A percentile compares a stretch with the other conserved stretches of the same genome.
phyloP scores from a whole-genome alignment of 2,329 filamentous ascomycete genomes.

The Pseudogymnoascus sp. region DNA sequence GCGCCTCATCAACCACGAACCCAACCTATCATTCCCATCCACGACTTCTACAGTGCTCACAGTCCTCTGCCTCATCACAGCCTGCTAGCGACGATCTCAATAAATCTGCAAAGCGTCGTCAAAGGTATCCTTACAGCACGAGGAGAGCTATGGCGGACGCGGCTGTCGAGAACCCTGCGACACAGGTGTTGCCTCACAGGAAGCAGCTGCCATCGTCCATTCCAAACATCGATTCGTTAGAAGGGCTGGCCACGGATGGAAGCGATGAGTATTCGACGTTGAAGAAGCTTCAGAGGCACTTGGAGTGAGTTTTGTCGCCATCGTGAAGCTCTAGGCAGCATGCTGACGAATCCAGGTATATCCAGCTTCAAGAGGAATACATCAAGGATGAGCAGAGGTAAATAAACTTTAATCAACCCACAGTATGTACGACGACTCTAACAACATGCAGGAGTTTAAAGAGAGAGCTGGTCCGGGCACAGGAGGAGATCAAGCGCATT shows the following conservation, averaged over 20 bases:
- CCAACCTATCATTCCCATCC: neutral
- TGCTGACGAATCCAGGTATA: conserved; percentile 54
- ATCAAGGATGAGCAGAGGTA: conserved; percentile 99
- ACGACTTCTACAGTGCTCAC: neutral
- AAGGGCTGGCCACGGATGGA: conserved; percentile 72
- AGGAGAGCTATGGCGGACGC: conserved; percentile 67
- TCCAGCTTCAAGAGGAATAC: conserved; percentile 97
- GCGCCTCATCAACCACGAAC: conserved; percentile 8
- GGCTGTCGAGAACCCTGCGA: conserved; percentile 72
- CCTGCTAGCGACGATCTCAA: neutral
- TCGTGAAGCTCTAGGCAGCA: neutral
- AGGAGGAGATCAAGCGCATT: conserved; percentile 99
- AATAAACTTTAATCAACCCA: conserved; percentile 18
- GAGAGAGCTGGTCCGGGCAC: conserved; percentile 90
- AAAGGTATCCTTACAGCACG: neutral
- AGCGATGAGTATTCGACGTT: conserved; percentile 90
- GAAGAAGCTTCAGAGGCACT: conserved; percentile 92
- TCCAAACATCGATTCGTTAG: conserved; percentile 82
- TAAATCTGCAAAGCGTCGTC: neutral
- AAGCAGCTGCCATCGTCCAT: conserved; percentile 74
- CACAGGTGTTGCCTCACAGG: conserved; percentile 69
- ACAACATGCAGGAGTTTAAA: conserved; percentile 68
- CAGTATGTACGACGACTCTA: conserved; percentile 12
- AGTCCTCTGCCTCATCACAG: neutral
- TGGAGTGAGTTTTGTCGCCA: conserved; percentile 59